Evolutionary conservation across 1,284 basidiomycete genomes (phyloP), one percentile per base, ranked within the genome.

Genomic region (Ceratobasidium sp.): DNA sequence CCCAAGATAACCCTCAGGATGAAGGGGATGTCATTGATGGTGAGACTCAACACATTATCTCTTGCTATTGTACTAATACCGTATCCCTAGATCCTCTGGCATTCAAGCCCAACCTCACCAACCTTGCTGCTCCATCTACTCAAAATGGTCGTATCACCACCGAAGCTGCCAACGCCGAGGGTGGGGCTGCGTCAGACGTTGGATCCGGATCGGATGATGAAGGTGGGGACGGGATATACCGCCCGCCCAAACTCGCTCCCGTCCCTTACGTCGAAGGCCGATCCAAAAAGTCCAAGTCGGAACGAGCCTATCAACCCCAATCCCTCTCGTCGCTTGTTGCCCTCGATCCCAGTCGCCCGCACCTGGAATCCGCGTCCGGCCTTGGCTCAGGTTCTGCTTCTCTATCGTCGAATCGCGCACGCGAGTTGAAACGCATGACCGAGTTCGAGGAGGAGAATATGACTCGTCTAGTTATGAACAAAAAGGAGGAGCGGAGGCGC

Each of bases 371-470:
- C 1, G 89, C 91, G 0, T 87, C 92, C 3, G 94, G 94, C 65
- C 82, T 96, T 2, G 89, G 91, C 7, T 82, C 83, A 32, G 73
- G 72, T 20, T 74, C 76, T 20, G 79, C 79, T 60, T 71, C 88
- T 83, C 42, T 82, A 82, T 65, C 82, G 86, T 90, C 89, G 1
- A 82, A 84, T 22, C 89, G 93, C 27, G 91, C 91, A 8, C 84
- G 87, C 38, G 88, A 93, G 72, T 83, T 98, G 71, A 86, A 89
- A 74, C 86, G 90, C 13, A 89, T 98, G 81, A 87, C 87, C 62
- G 91, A 94, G 73, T 99, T 93, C 79, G 96, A 99, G 80, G 96
- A 98, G 79, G 93, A 94, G 67, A 96, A 98, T 79, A 95, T 98
- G 81, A 94, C 92, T 31, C 88, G 96, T 68, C 78, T 98, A 68